phyloP scores from a whole-genome alignment of 2,329 filamentous ascomycete genomes.

The Mollisiaceae sp. region DNA sequence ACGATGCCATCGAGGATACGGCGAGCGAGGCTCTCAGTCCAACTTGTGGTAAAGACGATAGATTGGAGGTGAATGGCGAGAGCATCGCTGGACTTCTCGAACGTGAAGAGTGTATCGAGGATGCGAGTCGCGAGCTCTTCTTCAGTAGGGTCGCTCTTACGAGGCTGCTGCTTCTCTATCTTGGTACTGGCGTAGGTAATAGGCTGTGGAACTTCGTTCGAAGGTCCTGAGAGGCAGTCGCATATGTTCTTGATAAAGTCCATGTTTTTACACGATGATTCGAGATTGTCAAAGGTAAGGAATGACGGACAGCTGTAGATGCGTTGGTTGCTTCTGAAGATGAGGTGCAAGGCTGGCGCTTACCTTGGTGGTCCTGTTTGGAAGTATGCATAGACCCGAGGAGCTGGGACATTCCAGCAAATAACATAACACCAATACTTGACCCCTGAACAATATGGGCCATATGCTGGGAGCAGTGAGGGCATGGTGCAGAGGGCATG shows the following conservation, averaged over 20 bases:
- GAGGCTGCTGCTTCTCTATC: background rate
- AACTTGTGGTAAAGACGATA: background rate
- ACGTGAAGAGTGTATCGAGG: slow-evolving; percentile 7
- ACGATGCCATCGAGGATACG: slow-evolving; percentile 20
- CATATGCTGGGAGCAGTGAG: too few species aligned
- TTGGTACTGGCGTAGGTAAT: background rate
- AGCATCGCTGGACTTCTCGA: background rate
- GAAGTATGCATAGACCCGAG: background rate
- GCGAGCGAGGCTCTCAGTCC: slow-evolving; percentile 13
- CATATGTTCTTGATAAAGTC: background rate
- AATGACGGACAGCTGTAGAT: background rate
- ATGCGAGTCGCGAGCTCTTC: slow-evolving; percentile 10
- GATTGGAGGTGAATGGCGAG: slow-evolving; percentile 6
- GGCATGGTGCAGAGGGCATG: background rate
- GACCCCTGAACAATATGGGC: too few species aligned
- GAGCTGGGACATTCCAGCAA: background rate
- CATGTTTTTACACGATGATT: background rate
- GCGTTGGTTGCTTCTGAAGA: background rate
- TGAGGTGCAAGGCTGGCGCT: background rate
- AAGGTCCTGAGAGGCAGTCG: background rate
- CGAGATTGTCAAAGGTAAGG: background rate
- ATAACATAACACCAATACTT: background rate
- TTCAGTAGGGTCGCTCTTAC: background rate
- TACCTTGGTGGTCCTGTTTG: background rate
- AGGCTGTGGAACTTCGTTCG: background rate